Evolutionary conservation across 1,139 yeast species (phyloP), one percentile per base, ranked within the genome.

Genomic region (Pneumocystis canis): DNA sequence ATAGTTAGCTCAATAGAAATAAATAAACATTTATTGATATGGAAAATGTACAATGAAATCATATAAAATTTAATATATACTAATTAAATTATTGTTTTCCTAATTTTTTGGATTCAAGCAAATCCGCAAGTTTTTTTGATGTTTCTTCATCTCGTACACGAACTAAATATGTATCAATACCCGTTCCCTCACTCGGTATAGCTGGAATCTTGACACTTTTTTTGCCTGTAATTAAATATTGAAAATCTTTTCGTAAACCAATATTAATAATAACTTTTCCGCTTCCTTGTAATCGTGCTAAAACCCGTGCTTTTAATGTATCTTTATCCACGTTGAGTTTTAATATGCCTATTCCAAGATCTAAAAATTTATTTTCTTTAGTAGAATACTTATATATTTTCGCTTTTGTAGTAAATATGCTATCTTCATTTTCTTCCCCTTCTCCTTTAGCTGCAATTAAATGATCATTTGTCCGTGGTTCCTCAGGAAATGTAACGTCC

Each of bases 231-330:
- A 59, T 47, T 18, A 62, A 58, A 60, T 64, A 64, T 59, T 61
- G 61, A 59, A 64, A 63, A 57, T 63, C 63, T 35, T 63, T 57
- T 37, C 62, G 62, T 57, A 64, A 54, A 9, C 87, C 75, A 31
- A 84, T 77, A 72, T 92, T 92, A 66, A 92, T 76, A 59, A 92
- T 73, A 18, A 89, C 83, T 68, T 92, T 79, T 61, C 87, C 86
- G 58, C 89, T 83, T 58, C 96, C 97, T 65, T 90, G 97, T 0
- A 96, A 87, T 70, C 97, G 83, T 32, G 90, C 79, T 59, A 92
- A 76, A 18, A 88, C 76, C 71, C 98, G 83, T 1, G 84, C 74
- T 71, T 88, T 88, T 1, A 77, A 74, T 3, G 83, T 80, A 1
- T 77, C 79, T 61, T 79, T 79, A 69, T 84, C 79, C 64, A 80